These are phyloP conservation scores for Sclerotinia nivalis DNA, from an alignment of 2,329 filamentous ascomycete species.

Conservation along the genomic window DNA sequence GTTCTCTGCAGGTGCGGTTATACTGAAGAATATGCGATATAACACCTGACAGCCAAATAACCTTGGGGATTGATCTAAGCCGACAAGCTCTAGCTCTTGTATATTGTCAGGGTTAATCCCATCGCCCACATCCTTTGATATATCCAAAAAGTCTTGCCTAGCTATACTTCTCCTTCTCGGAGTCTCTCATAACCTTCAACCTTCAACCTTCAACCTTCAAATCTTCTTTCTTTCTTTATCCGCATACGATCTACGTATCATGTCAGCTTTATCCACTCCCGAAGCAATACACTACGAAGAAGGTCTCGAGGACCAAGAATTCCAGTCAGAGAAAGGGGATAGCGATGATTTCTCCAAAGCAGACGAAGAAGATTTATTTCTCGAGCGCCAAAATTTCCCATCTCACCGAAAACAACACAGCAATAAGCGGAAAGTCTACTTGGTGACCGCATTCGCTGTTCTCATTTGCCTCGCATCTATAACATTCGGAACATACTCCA, in stretches of 20 bases:
- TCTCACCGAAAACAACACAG: neutral
- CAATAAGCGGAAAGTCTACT: neutral
- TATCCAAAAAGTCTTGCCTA: neutral
- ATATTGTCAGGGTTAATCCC: neutral
- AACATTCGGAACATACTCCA: neutral
- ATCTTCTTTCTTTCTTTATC: no score
- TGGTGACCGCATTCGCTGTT: neutral
- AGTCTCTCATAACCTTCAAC: neutral
- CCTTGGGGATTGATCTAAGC: neutral
- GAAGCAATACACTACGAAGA: neutral
- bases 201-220: neutral
- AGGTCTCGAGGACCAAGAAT: neutral
- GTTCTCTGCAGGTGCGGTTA: neutral
- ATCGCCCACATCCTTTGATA: neutral
- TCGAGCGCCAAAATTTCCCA: neutral
- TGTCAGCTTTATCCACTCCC: neutral
- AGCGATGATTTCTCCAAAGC: neutral
- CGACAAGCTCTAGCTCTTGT: neutral
- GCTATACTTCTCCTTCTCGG: neutral
- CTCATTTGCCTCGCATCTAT: neutral
- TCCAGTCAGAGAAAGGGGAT: neutral
- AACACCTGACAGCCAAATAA: neutral
- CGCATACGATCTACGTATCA: neutral
- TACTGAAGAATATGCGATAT: neutral
- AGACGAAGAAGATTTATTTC: neutral